Evolutionary conservation across 768 basidiomycete genomes (phyloP), one percentile per base, ranked within the genome.

Genomic region (Hericium coralloides): DNA sequence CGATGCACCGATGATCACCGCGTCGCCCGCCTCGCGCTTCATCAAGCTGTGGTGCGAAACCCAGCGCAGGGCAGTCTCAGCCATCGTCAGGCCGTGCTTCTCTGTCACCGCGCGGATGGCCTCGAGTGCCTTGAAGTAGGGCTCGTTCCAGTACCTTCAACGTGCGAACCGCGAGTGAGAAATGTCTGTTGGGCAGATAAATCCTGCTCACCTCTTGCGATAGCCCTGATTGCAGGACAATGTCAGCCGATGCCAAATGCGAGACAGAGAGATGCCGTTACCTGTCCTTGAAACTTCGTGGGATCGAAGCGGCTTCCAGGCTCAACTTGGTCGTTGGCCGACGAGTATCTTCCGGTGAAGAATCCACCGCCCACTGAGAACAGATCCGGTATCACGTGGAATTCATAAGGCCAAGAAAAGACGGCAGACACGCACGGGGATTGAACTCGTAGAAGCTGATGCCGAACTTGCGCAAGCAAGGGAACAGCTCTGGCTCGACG

Each of bases 1-100:
- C 4, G 78, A 80, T 23, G 83, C 84, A n/a, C 84, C 84, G 60
- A 87, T 84, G 55, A 86, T 69, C 56, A 85, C 69, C 22, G 77
- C 67, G 61, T 81, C 79, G 12, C 78, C 76, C 22, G 72, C 62
- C 59, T 80, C 78, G 8, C 74, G 68, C 61, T 76, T 72, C 63
- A 78, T 63, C 39, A 69, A 62, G n/a, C 76, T 77, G 64, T 81
- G 79, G 64, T 79, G 76, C 36, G 71, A 69, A 52, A 75, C 59
- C 79, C 79, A 81, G 45, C 79, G 69, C 7, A 80, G 67, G 1
- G 77, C 64, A 47, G 72, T 62, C 58, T 78, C 76, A 6, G 74
- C 65, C 59, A 75, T 66, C 4, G 76, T 76, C 45, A 77, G 62
- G 23, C 61, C 59, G 51, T 74, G 66, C 60, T 69, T 66, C 17